Evolutionary conservation across 169 alveolate species (phyloP), one percentile per base, ranked within the genome.

Genomic region (Blepharisma undulans): DNA sequence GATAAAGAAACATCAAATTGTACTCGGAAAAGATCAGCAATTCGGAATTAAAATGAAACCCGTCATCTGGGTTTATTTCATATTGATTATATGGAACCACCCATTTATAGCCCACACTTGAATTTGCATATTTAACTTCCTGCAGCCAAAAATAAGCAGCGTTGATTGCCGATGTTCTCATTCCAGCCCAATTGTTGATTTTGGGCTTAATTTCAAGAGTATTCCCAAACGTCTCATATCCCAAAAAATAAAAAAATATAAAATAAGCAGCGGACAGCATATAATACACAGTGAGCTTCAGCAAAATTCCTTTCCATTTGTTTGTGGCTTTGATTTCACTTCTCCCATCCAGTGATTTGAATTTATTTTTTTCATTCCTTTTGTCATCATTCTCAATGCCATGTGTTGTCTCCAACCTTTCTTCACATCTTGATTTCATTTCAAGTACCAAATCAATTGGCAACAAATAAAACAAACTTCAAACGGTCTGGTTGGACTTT

Each of bases 371-470:
- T 71, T 86, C 91, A 25, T 86, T 85, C 22, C 18, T 22, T 18
- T 25, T 86, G 10, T 84, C 89, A 66, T 18, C 89, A 66, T 18
- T 0, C 72, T 86, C 91, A 60, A 86, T 85, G 25, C 91, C 91
- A 72, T 86, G 91, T 8, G 72, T 60, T 21, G 29, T 86, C 72
- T 86, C 91, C 27, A 86, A 48, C 6, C 91, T 27, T 60, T 86
- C 91, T 33, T 86, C 91, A 48, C 91, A 86, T 25, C 84, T 60
- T 3, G 72, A 25, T 4, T 85, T 60, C 91, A 86, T 86, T 86
- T 86, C 91, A 0, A 61, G 91, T 10, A 86, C 84, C 12, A 86
- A 61, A 72, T 86, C 91, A 4, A 86, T 21, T 21, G 91, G 91
- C 33, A 86, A 34, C 12, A 27, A n/a, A 25, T 86, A 86, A 72